A percentile compares a stretch with the other conserved stretches of the same genome.
Conservation (phyloP, 208 protist species). For the Leishmania gerbilli region DNA sequence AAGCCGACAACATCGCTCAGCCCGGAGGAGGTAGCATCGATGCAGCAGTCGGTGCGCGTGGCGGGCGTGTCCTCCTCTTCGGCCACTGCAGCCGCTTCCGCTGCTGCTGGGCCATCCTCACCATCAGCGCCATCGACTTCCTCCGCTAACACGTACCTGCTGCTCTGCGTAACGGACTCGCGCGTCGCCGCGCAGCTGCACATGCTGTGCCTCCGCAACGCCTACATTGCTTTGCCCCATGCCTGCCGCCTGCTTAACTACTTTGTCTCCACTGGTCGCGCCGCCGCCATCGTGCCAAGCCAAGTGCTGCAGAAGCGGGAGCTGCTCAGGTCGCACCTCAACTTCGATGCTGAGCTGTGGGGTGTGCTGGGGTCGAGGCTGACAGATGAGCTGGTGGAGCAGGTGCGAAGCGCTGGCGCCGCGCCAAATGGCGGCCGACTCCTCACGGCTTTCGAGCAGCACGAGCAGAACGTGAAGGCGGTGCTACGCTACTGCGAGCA, state of each 20-base stretch:
- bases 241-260: conserved; percentile 48
- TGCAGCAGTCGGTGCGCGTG: conserved; percentile 37
- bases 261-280: conserved; percentile 35
- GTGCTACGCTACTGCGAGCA: conserved; percentile 71
- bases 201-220: conserved; percentile 60
- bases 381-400: conserved; percentile 20
- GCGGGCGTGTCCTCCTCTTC: neutral
- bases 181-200: conserved; percentile 74
- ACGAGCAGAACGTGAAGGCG: conserved; percentile 51
- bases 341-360: conserved; percentile 79
- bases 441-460: conserved; percentile 51
- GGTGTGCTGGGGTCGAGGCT: conserved; percentile 36
- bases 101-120: neutral
- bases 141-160: conserved; percentile 19
- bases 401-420: conserved; percentile 20
- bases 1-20: conserved; percentile 9
- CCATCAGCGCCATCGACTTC: conserved; percentile 1
- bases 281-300: conserved; percentile 36
- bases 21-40: conserved; percentile 36
- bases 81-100: neutral
- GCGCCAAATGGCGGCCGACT: conserved; percentile 15
- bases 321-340: conserved; percentile 44
- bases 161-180: conserved; percentile 69
- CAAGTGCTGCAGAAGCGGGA: conserved; percentile 61
- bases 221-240: conserved; percentile 49